Base-by-base conservation (phyloP, 2,329 filamentous ascomycete genomes). In the Eutypa lata region DNA sequence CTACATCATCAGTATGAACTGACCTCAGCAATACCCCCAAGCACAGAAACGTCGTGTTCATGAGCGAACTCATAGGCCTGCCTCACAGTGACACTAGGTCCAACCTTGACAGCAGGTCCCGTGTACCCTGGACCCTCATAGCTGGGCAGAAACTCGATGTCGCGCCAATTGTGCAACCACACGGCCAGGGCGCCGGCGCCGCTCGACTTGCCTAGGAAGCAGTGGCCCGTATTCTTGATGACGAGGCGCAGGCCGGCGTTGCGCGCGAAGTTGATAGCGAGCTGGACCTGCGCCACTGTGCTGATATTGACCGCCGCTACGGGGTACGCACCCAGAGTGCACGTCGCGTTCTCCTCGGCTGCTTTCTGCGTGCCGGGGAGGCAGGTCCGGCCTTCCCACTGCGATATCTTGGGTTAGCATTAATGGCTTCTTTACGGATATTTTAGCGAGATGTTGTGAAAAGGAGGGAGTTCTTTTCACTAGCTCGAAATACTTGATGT, bases 201-300 rank as follows among this genome's bases (percentile, higher is more conserved):
- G 5, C 58, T 60, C 7, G 63, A 68, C 28, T 65, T 56, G 3
- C 71, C 65, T 6, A 68, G 54, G 44, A 64, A 73, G 51, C 75
- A 57, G 19, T 63, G 61, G 1, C 61, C 58, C 1, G 61, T 62
- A 21, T 62, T 60, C 24, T 60, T 61, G 40, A 63, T 52, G 11
- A 52, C 21, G 1, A 63, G 40, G 3, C 57, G 45, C 26, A 61
- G 51, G 26, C 59, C 58, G 19, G 57, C 54, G 14, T 53, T 31
- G 16, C 44, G 21, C 1, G 53, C 59, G 18, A 63, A 63, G 2
- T 51, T 50, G 16, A 62, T 3, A 2, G 47, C 57, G 1, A 53
- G 48, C 8, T 42, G 13, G 4, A 57, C 47, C 13, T 52, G 47
- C 3, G 47, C 49, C 3, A 49, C 38, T 4, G 19, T 18, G 18